Evolutionary conservation across 352 stramenopile species (phyloP).

Genomic region (Thraustochytrium striatum): DNA sequence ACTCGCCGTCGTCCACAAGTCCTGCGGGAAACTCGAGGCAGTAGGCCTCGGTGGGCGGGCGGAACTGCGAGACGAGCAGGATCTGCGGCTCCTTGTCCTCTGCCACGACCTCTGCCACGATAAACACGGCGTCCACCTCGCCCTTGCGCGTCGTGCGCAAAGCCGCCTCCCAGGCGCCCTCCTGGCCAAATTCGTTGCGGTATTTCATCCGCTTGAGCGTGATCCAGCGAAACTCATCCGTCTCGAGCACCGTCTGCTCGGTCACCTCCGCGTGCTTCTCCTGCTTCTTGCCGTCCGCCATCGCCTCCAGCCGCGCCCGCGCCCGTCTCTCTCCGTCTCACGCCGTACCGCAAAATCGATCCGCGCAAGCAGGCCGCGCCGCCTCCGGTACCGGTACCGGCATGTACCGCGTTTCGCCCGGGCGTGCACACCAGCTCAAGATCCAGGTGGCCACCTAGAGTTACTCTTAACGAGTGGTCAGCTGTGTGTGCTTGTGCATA

Average conservation of each 20-base stretch:
- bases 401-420: too few relatives aligned
- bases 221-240: constrained; percentile 26
- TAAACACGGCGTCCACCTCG: constrained; percentile 23
- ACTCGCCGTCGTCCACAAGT: constrained; percentile 53
- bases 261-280: not conserved
- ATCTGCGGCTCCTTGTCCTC: constrained; percentile 26
- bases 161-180: constrained; percentile 27
- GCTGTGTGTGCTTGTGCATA: too few relatives aligned
- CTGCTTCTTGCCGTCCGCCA: not conserved
- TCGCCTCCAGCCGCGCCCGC: not conserved
- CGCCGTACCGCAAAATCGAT: not conserved
- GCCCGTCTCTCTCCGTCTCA: not conserved
- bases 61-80: constrained; percentile 51
- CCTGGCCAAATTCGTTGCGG: not conserved
- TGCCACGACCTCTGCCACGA: constrained; percentile 20
- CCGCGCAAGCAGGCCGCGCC: too few relatives aligned
- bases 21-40: constrained; percentile 53
- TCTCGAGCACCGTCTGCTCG: not conserved
- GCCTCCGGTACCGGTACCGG: too few relatives aligned
- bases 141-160: constrained; percentile 35
- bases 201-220: constrained; percentile 18
- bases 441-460: too few relatives aligned
- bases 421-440: too few relatives aligned
- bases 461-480: too few relatives aligned
- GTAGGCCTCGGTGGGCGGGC: constrained; percentile 51